Evolutionary conservation across 2,329 filamentous ascomycete species (phyloP), one percentile per base, ranked within the genome.

Genomic region (Coleophoma cylindrospora): DNA sequence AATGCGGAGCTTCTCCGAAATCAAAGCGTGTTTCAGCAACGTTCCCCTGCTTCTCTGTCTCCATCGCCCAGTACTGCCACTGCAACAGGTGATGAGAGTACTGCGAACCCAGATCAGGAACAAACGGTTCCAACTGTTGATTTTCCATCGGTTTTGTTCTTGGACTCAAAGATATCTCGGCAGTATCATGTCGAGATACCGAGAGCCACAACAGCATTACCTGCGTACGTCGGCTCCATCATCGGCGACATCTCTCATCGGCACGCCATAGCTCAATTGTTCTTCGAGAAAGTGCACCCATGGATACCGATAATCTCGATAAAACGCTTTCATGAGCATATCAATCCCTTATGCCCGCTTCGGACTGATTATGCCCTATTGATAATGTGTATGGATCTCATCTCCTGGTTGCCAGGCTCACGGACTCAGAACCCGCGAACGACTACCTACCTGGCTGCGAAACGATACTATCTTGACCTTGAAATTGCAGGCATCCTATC

Each of bases 271-370:
- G 17, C 21, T 5, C 58, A 62, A 15, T 49, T 62, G 17, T 75
- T 69, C 56, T 73, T 74, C 50, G 48, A 44, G 33, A 68, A 66
- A 6, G 57, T 70, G 7, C 70, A 74, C 50, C 57, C 59, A 12
- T 74, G 71, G 67, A 66, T 74, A 47, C 70, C 71, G 10, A 68
- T 74, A 47, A 57, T 74, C 34, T 70, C 68, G 15, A 68, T 65
- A 52, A 73, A 70, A 50, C 61, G 70, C 19, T 87, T 83, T n/a
- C 47, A 40, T 48, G 49, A 67, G 63, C 40, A 59, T 69, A 5
- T 60, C 65, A 13, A 64, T 66, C 38, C 61, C 65, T 10, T 46
- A 67, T 11, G 63, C 65, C 51, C 66, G 70, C 64, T 66, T 15
- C 69, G 70, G 5, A 63, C 69, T 1, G 71, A 74, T 47, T 62